Base-by-base conservation (phyloP, 164 flowering plant species). In the Aristolochia contorta region DNA sequence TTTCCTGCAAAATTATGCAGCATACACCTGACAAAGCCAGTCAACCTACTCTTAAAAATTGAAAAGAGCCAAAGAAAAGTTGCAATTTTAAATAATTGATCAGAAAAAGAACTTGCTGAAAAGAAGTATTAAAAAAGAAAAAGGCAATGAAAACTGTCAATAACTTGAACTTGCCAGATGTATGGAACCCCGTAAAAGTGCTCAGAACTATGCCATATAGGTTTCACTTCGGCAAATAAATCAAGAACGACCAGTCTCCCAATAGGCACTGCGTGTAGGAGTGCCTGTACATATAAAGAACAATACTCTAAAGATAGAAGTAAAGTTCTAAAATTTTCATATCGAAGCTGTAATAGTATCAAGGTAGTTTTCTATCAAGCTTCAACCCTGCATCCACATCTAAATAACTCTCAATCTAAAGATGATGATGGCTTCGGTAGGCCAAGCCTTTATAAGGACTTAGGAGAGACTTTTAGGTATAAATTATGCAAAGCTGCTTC, bases 1-100 rank as follows among this genome's bases (percentile, higher is more conserved):
- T 86, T 86, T 68, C 83, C 93, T 56, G 93, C 93, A 75, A 86
- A 84, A 55, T 86, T 86, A 64, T 86, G 93, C 47, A 86, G 77
- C 93, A 86, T 86, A 59, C 93, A 86, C 93, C 93, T 86, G 79
- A 43, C 66, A 54, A 67, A 54, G 30, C 64, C 37, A 32, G 46
- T 53, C 21, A 21, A 25, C 24, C 22, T 1, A 56, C 19, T n/a
- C 45, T 56, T 32, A 32, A 7, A 41, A 30, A 30, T 5, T 5
- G 24, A 20, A 52, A 52, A 16, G 7, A 52, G 12, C 22, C 30
- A 13, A 53, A 6, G 1, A 16, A 2, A 23, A 12, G 30, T 12
- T 22, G 52, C 6, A 53, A 24, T 12, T 53, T 53, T 1, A 53
- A 53, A 16, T 20, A 10, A 1, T 23, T 23, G 12, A 22, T 53